phyloP scores from a whole-genome alignment of 768 basidiomycete genomes.

The Rhizopogon vulgaris region DNA sequence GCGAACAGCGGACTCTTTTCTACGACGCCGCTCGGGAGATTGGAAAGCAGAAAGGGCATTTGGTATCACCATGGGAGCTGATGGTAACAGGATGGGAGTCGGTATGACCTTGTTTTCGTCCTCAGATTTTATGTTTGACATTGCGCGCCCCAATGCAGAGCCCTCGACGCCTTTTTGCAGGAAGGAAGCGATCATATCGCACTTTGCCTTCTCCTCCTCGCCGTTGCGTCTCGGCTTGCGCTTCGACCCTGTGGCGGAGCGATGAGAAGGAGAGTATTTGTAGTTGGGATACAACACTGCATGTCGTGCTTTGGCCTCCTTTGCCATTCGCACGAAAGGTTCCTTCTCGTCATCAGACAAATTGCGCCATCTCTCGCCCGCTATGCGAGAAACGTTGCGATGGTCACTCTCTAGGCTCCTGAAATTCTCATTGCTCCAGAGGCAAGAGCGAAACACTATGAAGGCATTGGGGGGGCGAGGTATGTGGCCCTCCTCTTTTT shows the following conservation, averaged over 20 bases:
- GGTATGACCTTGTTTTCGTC: not conserved
- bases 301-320: conserved; percentile 41
- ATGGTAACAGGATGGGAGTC: not conserved
- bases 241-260: conserved; percentile 23
- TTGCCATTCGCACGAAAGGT: conserved; percentile 42
- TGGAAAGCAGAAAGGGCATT: not conserved
- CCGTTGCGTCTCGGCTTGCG: conserved; percentile 28
- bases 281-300: conserved; percentile 50
- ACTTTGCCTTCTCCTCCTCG: conserved; percentile 32
- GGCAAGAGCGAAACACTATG: conserved; percentile 72
- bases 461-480: conserved; percentile 83
- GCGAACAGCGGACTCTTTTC: conserved; percentile 7
- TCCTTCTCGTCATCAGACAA: conserved; percentile 41
- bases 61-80: not conserved
- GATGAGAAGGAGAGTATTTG: conserved; percentile 45
- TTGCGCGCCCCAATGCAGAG: conserved; percentile 18
- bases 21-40: not conserved
- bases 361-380: conserved; percentile 62
- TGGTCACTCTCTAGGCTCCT: conserved; percentile 61
- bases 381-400: conserved; percentile 66
- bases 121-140: not conserved
- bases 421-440: conserved; percentile 45
- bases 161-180: conserved; percentile 29
- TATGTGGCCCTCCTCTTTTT: conserved; percentile 44
- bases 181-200: conserved; percentile 31